Evolutionary conservation across 139 green algal genomes (phyloP), one percentile per base, ranked within the genome.

Genomic region (Micromonas pusilla): DNA sequence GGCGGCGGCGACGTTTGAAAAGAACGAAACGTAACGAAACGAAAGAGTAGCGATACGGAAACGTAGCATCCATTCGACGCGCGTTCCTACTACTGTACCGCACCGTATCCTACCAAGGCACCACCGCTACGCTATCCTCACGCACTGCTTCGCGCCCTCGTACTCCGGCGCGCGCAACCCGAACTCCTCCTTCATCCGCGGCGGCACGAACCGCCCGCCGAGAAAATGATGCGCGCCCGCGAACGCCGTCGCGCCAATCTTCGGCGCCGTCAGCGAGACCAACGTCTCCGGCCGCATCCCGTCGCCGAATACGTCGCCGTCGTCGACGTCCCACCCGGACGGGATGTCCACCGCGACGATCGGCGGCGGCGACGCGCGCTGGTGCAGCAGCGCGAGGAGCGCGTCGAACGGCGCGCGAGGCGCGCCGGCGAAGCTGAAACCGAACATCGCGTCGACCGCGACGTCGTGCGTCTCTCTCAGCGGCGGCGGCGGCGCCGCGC

Each of bases 381-480:
- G 52, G 63, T 28, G 33, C 33, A 91, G 64, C 53, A 86, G 87
- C 71, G 87, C 73, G 20, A 98, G 82, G 20, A 98, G 76, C 0
- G 30, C 77, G 70, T 96, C 94, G 83, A 97, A 98, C 19, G 95
- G 95, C 23, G 94, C 85, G 0, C 95, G 87, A 0, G 92, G 93
- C 0, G 65, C 70, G 0, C 93, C 93, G n/a, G 83, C 89, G 86
- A 98, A 98, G 78, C 87, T 93, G 84, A 99, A 99, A 1, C 95
- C 95, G 86, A 99, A 98, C 73, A 99, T 81, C 9, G 92, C 91
- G 77, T 99, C 95, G n/a, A 99, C 52, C 5, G 97, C 86, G 1
- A 98, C 73, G 73, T 97, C 89, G 45, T 76, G 85, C 5, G 34
- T n/a, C 0, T 23, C 30, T 4, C 9, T n/a, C 4, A 86, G 77